Evolutionary conservation across 768 basidiomycete genomes (phyloP).

Genomic region (Kondoa malvinella): DNA sequence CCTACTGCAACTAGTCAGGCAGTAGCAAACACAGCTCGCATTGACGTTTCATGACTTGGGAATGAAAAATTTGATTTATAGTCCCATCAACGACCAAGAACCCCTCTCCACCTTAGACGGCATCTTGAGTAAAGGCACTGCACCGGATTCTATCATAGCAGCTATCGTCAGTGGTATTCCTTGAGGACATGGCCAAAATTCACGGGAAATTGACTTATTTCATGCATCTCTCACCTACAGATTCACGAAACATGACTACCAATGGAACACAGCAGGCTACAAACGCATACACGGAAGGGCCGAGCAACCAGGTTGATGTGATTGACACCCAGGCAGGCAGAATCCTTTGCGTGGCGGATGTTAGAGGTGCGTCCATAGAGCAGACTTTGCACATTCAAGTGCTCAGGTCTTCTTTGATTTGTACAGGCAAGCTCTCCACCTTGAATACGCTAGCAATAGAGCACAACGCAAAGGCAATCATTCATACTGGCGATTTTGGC

Average conservation of each 20-base stretch:
- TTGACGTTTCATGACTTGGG: too few relatives aligned
- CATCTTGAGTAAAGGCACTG: too few relatives aligned
- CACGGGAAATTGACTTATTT: too few relatives aligned
- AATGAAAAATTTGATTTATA: too few relatives aligned
- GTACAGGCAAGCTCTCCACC: slow-evolving; percentile 54
- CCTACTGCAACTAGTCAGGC: too few relatives aligned
- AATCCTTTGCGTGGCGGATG: slow-evolving; percentile 83
- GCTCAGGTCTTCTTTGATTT: neutral
- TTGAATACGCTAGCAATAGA: slow-evolving; percentile 83
- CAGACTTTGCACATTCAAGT: neutral
- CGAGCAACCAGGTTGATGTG: slow-evolving; percentile 10
- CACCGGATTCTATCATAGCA: too few relatives aligned
- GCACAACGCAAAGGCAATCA: slow-evolving; percentile 72
- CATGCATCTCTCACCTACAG: neutral
- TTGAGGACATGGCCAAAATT: too few relatives aligned
- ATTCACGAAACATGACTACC: neutral
- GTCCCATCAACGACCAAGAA: too few relatives aligned
- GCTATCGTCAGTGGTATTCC: too few relatives aligned
- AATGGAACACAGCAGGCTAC: neutral
- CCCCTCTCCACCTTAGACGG: too few relatives aligned
- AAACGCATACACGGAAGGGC: neutral
- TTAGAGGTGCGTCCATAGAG: slow-evolving; percentile 33
- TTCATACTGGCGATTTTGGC: slow-evolving; percentile 98
- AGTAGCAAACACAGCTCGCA: too few relatives aligned
- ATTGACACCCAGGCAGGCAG: slow-evolving; percentile 44